Evolutionary conservation across 2,329 filamentous ascomycete genomes (phyloP).

Genomic region (Curvularia verruculosa): DNA sequence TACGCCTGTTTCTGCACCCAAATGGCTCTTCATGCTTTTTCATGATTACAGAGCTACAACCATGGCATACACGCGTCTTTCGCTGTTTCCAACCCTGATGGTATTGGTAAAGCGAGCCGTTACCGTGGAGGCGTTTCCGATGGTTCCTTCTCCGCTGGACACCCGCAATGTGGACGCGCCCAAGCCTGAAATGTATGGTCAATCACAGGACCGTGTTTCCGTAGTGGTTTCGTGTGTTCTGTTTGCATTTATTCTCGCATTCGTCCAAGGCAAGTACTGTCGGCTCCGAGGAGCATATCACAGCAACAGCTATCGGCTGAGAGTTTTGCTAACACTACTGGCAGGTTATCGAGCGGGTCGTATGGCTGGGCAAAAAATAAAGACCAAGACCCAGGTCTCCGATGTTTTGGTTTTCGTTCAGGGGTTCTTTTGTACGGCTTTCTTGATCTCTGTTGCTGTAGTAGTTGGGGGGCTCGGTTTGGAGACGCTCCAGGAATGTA

Average conservation of each 20-base stretch:
- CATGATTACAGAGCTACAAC: not conserved
- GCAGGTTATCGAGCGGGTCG: conserved; percentile 31
- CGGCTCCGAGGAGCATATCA: too few relatives aligned
- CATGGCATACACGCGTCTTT: not conserved
- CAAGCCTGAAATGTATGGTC: conserved; percentile 12
- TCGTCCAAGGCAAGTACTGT: conserved; percentile 24
- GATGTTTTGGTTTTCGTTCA: conserved; percentile 28
- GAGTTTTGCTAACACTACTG: conserved; percentile 1
- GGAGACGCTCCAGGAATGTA: conserved; percentile 33
- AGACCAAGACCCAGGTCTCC: conserved; percentile 17
- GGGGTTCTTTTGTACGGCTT: conserved; percentile 26
- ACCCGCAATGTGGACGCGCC: not conserved
- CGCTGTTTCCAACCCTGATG: not conserved
- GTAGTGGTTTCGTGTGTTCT: conserved; percentile 23
- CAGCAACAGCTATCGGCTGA: not conserved
- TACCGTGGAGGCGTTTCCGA: not conserved
- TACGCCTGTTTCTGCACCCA: not conserved
- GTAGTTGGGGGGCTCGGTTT: conserved; percentile 38
- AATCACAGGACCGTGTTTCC: conserved; percentile 11
- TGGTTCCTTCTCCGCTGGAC: not conserved
- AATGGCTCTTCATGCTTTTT: not conserved
- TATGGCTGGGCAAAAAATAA: conserved; percentile 16
- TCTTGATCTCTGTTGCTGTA: conserved; percentile 37
- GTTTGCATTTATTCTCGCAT: conserved; percentile 23
- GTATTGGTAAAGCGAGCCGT: not conserved